phyloP scores from a whole-genome alignment of 2,329 filamentous ascomycete genomes.

The Sarocladiaceae sp. region DNA sequence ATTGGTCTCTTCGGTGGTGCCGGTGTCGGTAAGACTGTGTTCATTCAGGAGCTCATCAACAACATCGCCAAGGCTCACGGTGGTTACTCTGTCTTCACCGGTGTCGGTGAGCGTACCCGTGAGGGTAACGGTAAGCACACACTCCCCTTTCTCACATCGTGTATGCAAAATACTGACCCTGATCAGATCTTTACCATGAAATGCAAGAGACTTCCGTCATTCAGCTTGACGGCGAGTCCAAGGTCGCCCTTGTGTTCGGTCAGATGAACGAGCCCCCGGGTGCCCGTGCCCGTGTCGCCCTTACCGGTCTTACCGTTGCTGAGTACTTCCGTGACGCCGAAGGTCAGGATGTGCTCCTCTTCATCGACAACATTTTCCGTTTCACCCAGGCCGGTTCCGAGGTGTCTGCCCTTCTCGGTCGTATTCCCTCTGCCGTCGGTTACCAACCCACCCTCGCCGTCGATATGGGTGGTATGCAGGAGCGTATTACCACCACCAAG shows the following conservation, averaged over 20 bases:
- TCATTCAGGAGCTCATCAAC: conserved; percentile 99
- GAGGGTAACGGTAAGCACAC: conserved; percentile 70
- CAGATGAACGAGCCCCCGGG: conserved; percentile 99
- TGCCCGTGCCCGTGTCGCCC: conserved; percentile 98
- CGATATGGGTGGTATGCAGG: conserved; percentile 99
- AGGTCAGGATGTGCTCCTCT: conserved; percentile 96
- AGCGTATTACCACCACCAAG: conserved; percentile 99
- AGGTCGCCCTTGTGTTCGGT: conserved; percentile 98
- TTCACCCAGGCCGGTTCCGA: conserved; percentile 99
- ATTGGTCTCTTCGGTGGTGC: conserved; percentile 99
- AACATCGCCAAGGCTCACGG: conserved; percentile 99
- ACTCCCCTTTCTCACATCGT: background rate
- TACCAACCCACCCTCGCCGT: conserved; percentile 98
- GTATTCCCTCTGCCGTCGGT: conserved; percentile 99
- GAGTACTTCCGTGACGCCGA: conserved; percentile 76
- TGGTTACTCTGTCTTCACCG: conserved; percentile 99
- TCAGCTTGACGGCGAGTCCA: conserved; percentile 97
- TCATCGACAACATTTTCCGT: conserved; percentile 99
- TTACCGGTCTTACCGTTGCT: conserved; percentile 77
- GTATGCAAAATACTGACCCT: background rate
- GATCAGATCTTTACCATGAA: conserved; percentile 93
- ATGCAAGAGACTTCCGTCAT: conserved; percentile 99
- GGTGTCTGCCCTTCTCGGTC: conserved; percentile 97
- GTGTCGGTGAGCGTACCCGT: conserved; percentile 99
- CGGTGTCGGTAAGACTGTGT: conserved; percentile 99